phyloP scores from a whole-genome alignment of 176 grass and related monocot genomes.

The Saccharum spontaneum region DNA sequence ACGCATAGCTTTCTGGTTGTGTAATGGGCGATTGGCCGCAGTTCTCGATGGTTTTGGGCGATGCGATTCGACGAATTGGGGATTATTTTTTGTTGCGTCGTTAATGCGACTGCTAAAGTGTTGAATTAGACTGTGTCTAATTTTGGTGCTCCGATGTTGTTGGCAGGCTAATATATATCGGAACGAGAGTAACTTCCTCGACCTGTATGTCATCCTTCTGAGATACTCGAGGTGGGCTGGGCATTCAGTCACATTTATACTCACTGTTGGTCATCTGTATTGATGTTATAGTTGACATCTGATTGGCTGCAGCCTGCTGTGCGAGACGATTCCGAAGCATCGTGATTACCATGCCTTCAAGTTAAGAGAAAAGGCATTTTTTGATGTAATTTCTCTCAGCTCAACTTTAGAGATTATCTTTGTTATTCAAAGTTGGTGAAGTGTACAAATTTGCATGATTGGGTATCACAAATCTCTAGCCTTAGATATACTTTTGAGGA shows the following conservation, averaged over 20 bases:
- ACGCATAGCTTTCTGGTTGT: neutral
- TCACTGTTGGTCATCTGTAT: slow-evolving; percentile 11
- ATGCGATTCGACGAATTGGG: slow-evolving; percentile 27
- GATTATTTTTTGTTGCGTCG: slow-evolving; percentile 21
- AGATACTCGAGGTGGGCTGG: slow-evolving; percentile 77
- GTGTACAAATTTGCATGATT: slow-evolving; percentile 4
- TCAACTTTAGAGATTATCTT: slow-evolving; percentile 2
- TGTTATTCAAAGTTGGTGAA: slow-evolving; percentile 15
- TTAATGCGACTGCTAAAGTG: neutral
- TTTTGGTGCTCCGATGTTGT: slow-evolving; percentile 14
- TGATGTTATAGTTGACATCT: slow-evolving; percentile 1
- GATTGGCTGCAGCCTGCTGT: slow-evolving; percentile 70
- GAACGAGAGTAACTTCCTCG: slow-evolving; percentile 87
- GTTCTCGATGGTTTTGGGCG: neutral
- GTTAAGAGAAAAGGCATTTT: slow-evolving; percentile 53
- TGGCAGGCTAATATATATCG: slow-evolving; percentile 90
- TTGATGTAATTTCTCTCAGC: slow-evolving; percentile 47
- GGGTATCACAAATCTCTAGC: neutral
- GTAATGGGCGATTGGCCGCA: neutral
- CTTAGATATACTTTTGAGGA: slow-evolving; percentile 15
- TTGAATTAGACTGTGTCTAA: slow-evolving; percentile 33
- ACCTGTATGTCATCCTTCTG: slow-evolving; percentile 91
- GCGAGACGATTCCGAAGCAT: slow-evolving; percentile 91
- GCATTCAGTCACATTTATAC: slow-evolving; percentile 25
- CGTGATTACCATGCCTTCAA: slow-evolving; percentile 67